Evolutionary conservation across 208 protist genomes (phyloP).

Genomic region (Trypanosomatidae sp.): DNA sequence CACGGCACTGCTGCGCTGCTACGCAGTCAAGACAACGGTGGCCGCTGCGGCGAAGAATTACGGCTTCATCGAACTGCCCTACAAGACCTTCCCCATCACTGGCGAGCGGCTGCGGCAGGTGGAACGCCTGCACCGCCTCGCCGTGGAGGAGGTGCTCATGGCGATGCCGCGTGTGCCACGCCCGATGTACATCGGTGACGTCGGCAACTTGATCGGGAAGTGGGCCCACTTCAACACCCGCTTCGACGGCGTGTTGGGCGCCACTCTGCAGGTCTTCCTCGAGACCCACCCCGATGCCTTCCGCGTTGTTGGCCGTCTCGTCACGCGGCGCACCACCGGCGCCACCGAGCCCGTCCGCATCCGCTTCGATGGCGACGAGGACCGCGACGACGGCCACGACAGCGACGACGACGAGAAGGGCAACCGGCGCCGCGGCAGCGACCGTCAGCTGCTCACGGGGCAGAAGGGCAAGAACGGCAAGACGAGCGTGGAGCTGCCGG

Average conservation of each 20-base stretch:
- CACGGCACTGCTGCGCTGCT: conserved; percentile 34
- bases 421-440: conserved; percentile 39
- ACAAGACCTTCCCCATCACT: conserved; percentile 51
- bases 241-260: conserved; percentile 74
- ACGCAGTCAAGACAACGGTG: conserved; percentile 36
- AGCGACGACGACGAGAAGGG: too few relatives aligned
- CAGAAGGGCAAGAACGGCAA: conserved; percentile 25
- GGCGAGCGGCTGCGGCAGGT: conserved; percentile 46
- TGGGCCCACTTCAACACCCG: conserved; percentile 83
- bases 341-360: conserved; percentile 66
- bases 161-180: conserved; percentile 72
- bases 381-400: conserved; percentile 54
- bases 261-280: conserved; percentile 72
- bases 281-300: conserved; percentile 65
- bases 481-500: conserved; percentile 44
- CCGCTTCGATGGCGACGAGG: conserved; percentile 68
- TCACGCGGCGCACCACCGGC: conserved; percentile 64
- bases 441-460: conserved; percentile 66
- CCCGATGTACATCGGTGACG: conserved; percentile 86
- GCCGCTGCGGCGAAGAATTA: not conserved
- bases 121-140: conserved; percentile 39
- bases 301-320: conserved; percentile 63
- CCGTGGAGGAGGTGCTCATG: conserved; percentile 85
- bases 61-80: conserved; percentile 45
- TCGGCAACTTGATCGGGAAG: conserved; percentile 87